Evolutionary conservation across 441 rosid genomes (phyloP), one percentile per base, ranked within the genome.

Genomic region (Eruca vesicaria): DNA sequence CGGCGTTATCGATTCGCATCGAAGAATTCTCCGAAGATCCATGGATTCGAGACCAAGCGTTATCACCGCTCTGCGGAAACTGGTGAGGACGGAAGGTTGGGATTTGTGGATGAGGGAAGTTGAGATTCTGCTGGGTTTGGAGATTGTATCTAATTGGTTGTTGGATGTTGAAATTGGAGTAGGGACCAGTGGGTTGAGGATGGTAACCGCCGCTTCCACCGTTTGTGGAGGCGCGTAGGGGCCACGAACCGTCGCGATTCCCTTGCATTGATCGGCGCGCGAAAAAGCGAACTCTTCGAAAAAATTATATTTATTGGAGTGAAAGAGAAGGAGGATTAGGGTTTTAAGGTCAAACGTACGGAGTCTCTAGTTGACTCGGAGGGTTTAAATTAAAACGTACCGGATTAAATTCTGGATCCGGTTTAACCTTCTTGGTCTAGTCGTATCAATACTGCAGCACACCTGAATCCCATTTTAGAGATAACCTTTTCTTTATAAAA

Each of bases 1-100:
- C 89, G 1, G 87, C 91, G n/a, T 62, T 48, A 1, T 90, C 90
- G 5, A 83, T 79, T 78, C 33, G 68, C 19, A 50, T 32, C 6
- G 55, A 9, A 12, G 18, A 15, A 33, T 45, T 61, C 15, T 36
- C 67, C 28, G 53, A 26, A 23, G 64, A 36, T n/a, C n/a, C n/a
- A n/a, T n/a, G n/a, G n/a, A n/a, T n/a, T n/a, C n/a, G n/a, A n/a
- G n/a, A 23, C 55, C 57, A 53, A 26, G 7, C 65, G 38, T 8
- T 58, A 57, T 35, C 63, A 56, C 35, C 20, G 73, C 62, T 60
- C 33, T 8, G 79, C 29, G 15, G 32, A 14, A 18, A 36, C 19
- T 69, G 83, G 58, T 71, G 83, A 32, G 50, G 62, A 68, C 12
- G 72, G 52, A 55, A 68, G 72, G 0, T 68, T 20, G 62, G 68